These are phyloP conservation scores for Primulina huaijiensis DNA, from an alignment of 257 asterid species.

Conservation along the genomic window DNA sequence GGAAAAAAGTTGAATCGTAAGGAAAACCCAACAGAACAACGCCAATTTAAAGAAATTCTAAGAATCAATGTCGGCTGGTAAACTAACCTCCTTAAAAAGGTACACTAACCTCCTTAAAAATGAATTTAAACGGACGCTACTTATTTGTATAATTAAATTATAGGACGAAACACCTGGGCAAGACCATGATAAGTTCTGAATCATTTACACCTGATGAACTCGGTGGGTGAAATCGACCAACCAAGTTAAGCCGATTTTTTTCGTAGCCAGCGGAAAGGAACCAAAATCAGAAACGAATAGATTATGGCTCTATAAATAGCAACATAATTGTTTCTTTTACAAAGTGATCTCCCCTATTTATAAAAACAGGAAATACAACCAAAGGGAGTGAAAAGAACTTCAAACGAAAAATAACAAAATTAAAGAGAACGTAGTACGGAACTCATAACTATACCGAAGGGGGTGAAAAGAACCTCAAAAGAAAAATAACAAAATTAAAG, in stretches of 20 bases:
- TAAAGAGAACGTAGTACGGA: background rate
- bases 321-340: background rate
- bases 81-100: background rate
- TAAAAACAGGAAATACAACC: constrained; percentile 8
- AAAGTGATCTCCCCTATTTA: background rate
- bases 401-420: background rate
- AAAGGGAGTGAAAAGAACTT: constrained; percentile 12
- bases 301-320: background rate
- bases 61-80: background rate
- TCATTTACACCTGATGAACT: background rate
- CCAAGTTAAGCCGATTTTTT: background rate
- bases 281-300: background rate
- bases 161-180: background rate
- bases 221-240: background rate
- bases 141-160: too few species aligned
- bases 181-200: background rate
- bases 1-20: too few species aligned
- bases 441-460: constrained; percentile 32
- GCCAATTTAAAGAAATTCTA: background rate
- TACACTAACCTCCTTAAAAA: too few species aligned
- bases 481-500: background rate
- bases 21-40: background rate
- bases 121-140: background rate
- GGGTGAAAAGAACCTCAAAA: constrained; percentile 13
- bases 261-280: background rate